Base-by-base conservation (phyloP, 1,284 basidiomycete genomes). In the Irpex rosettiformis region DNA sequence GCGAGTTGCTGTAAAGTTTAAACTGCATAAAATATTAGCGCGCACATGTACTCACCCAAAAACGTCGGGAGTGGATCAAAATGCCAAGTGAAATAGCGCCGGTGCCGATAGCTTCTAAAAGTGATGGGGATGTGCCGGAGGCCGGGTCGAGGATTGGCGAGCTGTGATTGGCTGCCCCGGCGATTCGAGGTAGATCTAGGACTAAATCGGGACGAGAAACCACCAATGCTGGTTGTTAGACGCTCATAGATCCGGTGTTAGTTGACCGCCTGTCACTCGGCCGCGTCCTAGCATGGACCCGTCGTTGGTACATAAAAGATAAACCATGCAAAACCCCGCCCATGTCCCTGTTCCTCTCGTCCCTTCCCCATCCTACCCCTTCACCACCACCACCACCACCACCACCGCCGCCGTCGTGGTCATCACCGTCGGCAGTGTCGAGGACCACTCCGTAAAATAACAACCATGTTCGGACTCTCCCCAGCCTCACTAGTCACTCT, bases 341-440 rank as follows among this genome's bases (percentile, higher is more conserved):
- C 49, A 25, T n/a, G 21, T 11, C 48, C 13, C 22, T 48, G 11
- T 11, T 37, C 28, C 24, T 58, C 58, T 27, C 45, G 59, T 33
- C 7, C 52, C 28, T 49, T 52, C 24, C 18, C 55, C 51, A 54
- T 55, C 37, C 52, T 52, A 57, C 47, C 48, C 49, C 13, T 61
- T 49, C 52, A 60, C 30, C 22, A 33, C 37, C 21, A 5, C 58
- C 47, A 45, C 49, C 13, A 62, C 52, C 52, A 60, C 30, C 22
- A 33, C 37, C 21, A 5, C 56, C 58, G 61, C 52, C 27, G 51
- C 25, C 40, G 58, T 58, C 48, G 40, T 22, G 59, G 64, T 51
- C 62, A 56, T 33, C 54, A 65, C 57, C 58, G 61, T 33, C 28
- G 33, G 33, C n/a, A 11, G 33, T n/a, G n/a, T 40, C 33, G 13